These are phyloP conservation scores for Lathyrus tuberosus DNA, from an alignment of 306 rosid species.

Conservation along the genomic window DNA sequence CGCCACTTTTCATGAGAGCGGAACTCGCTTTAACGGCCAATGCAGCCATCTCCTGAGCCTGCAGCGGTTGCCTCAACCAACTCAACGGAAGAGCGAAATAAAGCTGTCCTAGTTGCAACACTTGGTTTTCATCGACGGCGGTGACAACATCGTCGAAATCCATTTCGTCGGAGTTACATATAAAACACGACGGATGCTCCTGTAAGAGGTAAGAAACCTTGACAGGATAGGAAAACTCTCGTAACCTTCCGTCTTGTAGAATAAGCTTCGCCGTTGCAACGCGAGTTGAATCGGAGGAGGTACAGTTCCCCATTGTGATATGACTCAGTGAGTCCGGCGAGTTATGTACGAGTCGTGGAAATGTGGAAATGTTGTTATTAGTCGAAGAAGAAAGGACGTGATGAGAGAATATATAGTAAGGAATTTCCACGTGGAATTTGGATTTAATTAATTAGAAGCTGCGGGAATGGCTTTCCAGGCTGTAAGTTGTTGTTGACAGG, in stretches of 20 bases:
- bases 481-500: conserved; percentile 87
- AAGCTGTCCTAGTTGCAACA: conserved; percentile 77
- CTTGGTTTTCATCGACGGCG: conserved; percentile 70
- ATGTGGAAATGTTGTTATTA: neutral
- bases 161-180: conserved; percentile 90
- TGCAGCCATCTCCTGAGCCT: conserved; percentile 91
- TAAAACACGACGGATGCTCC: conserved; percentile 65
- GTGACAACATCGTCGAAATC: conserved; percentile 73
- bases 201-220: conserved; percentile 74
- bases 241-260: conserved; percentile 64
- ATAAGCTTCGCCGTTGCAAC: conserved; percentile 79
- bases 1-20: conserved; percentile 63
- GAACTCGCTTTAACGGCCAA: conserved; percentile 91
- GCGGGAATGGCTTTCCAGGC: conserved; percentile 69
- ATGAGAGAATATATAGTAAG: conserved; percentile 30
- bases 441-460: conserved; percentile 1
- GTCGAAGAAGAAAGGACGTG: neutral
- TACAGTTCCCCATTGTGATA: conserved; percentile 74
- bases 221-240: conserved; percentile 68
- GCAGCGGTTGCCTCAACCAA: conserved; percentile 58
- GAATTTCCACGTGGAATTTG: conserved; percentile 51
- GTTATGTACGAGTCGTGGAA: neutral
- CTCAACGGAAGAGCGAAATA: conserved; percentile 82
- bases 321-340: conserved; percentile 16
- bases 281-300: conserved; percentile 55